Conservation (phyloP, 1,284 basidiomycete species). For the Abortiporus biennis region DNA sequence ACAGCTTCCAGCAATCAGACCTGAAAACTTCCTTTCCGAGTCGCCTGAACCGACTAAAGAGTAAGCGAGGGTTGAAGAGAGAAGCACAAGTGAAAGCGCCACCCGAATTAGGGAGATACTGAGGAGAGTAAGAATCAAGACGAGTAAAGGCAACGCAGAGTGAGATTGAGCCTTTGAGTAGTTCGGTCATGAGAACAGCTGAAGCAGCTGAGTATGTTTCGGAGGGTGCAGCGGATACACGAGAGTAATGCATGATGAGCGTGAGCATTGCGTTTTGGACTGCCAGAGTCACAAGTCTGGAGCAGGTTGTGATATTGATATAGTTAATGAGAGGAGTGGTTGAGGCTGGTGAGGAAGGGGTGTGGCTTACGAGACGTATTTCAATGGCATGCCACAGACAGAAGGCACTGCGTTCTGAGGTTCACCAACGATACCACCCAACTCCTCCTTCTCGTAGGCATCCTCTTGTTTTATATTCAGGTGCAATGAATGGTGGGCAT, state of each 20-base stretch:
- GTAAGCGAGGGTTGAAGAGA: constrained; percentile 28
- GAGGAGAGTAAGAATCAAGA: constrained; percentile 22
- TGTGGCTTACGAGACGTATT: constrained; percentile 71
- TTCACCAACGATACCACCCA: constrained; percentile 34
- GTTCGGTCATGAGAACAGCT: constrained; percentile 89
- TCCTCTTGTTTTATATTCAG: constrained; percentile 26
- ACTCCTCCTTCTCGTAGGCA: constrained; percentile 39
- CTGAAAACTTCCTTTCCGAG: constrained; percentile 50
- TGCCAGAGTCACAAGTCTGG: constrained; percentile 84
- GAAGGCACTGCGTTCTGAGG: constrained; percentile 37
- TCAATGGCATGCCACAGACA: constrained; percentile 66
- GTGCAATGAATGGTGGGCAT: constrained; percentile 17
- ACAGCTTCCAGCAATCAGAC: constrained; percentile 92
- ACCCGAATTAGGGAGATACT: constrained; percentile 15
- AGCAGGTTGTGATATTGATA: constrained; percentile 1
- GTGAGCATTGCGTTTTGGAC: constrained; percentile 89
- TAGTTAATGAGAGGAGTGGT: constrained; percentile 3
- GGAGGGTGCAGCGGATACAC: constrained; percentile 74
- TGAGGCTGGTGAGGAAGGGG: constrained; percentile 2
- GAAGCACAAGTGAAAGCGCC: constrained; percentile 14
- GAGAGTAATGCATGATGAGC: constrained; percentile 93
- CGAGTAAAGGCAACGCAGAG: constrained; percentile 54
- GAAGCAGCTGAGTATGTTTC: constrained; percentile 84
- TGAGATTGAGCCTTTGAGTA: constrained; percentile 88
- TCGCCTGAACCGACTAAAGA: constrained; percentile 35